Evolutionary conservation across 2,329 filamentous ascomycete species (phyloP), one percentile per base, ranked within the genome.

Genomic region (Fusarium anguioides): DNA sequence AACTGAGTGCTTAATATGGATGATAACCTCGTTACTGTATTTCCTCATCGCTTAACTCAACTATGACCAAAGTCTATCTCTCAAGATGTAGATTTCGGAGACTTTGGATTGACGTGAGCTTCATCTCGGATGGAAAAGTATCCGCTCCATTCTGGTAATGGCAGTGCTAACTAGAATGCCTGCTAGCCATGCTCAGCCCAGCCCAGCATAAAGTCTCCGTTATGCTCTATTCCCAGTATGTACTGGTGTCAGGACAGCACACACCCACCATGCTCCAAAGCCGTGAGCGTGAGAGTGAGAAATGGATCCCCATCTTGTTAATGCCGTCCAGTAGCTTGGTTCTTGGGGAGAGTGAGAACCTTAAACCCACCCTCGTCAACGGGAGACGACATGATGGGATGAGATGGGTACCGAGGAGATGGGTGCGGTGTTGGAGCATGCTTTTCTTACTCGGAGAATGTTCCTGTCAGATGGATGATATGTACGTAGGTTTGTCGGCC

Each of bases 281-380:
- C 41, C 27, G 27, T 59, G 55, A 59, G 55, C 49, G 35, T 59
- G 55, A 47, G 49, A 42, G 51, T 64, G 51, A 64, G 54, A 58
- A 60, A 49, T 35, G 60, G 53, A 64, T 54, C 63, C 54, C 58
- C 51, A 49, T 50, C 31, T 33, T 8, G 8, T 33, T 8, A 39
- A 57, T 59, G 52, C 65, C 59, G 65, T 54, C 63, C 66, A 60
- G 64, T 72, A 69, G 69, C 67, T 72, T 64, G 59, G 57, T 58
- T 47, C 58, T 70, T 48, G 54, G 53, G 50, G 63, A 69, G 69
- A 66, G 72, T 74, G 72, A 74, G 72, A 74, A 74, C 72, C 72
- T 74, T 74, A 74, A 66, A 72, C 69, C 45, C 42, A 60, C 61
- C 60, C 63, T 61, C 70, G 68, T 64, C 53, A 46, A 58, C 57